A percentile compares a stretch with the other conserved stretches of the same genome.
phyloP scores from a whole-genome alignment of 768 basidiomycete genomes.

The Clathrus columnatus region DNA sequence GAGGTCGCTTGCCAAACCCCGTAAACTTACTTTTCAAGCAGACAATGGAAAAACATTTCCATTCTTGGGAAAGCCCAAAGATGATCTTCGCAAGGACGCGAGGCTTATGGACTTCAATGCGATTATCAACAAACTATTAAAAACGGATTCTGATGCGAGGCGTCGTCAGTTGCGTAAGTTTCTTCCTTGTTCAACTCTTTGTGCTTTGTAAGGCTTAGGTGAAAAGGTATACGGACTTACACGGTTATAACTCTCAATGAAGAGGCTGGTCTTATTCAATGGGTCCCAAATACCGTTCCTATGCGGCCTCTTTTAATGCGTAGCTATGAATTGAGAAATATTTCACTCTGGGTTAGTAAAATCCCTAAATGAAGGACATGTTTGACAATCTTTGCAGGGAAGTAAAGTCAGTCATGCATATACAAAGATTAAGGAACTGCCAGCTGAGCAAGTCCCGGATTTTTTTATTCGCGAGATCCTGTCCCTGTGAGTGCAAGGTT shows the following conservation, averaged over 20 bases:
- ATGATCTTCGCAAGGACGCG: constrained; percentile 95
- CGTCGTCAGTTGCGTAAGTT: constrained; percentile 78
- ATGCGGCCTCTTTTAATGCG: constrained; percentile 67
- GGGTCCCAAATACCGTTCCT: constrained; percentile 90
- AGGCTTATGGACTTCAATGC: constrained; percentile 96
- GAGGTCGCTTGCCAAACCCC: constrained; percentile 83
- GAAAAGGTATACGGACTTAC: constrained; percentile 86
- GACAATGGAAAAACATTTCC: constrained; percentile 78
- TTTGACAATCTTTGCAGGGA: constrained; percentile 24
- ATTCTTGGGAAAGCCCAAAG: constrained; percentile 95
- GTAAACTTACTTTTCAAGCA: constrained; percentile 79
- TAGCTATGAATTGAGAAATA: constrained; percentile 47
- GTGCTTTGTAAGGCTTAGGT: neutral
- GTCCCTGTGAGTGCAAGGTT: constrained; percentile 35
- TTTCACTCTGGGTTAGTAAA: constrained; percentile 40
- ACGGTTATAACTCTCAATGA: constrained; percentile 98
- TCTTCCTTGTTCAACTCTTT: neutral
- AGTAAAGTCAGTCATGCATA: constrained; percentile 38
- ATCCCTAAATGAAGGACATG: neutral
- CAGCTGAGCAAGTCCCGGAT: constrained; percentile 42
- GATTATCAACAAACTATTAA: constrained; percentile 94
- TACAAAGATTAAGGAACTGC: constrained; percentile 39
- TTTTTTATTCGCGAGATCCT: constrained; percentile 49
- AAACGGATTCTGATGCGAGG: constrained; percentile 88
- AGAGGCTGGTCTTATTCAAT: constrained; percentile 96